Percentiles rank a stretch among this genome's conserved stretches.
phyloP scores from a whole-genome alignment of 2,329 filamentous ascomycete species.

The Seiridium unicorne region DNA sequence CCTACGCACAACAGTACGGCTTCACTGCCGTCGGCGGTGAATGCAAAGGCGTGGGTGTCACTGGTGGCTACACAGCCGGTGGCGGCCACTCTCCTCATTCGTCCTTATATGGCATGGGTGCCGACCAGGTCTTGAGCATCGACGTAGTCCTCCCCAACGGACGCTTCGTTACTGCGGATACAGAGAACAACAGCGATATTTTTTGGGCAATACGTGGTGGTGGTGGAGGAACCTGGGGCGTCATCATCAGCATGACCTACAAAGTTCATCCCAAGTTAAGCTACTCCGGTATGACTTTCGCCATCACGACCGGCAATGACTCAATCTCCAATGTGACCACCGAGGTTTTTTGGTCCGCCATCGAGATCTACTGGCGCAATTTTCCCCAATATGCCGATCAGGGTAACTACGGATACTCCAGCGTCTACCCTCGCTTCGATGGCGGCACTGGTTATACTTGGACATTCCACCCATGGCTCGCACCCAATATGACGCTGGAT shows the following conservation, averaged over 20 bases:
- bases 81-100: constrained; percentile 51
- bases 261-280: too few relatives aligned
- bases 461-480: too few relatives aligned
- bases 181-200: constrained; percentile 41
- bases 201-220: constrained; percentile 50
- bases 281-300: too few relatives aligned
- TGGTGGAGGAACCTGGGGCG: constrained; percentile 39
- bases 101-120: constrained; percentile 42
- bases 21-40: constrained; percentile 50
- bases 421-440: too few relatives aligned
- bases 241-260: constrained; percentile 23
- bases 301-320: too few relatives aligned
- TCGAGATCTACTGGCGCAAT: too few relatives aligned
- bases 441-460: too few relatives aligned
- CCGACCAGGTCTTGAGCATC: constrained; percentile 45
- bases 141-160: constrained; percentile 46
- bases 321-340: too few relatives aligned
- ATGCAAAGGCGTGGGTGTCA: constrained; percentile 37
- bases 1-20: constrained; percentile 40
- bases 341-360: too few relatives aligned
- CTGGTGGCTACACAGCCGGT: constrained; percentile 40
- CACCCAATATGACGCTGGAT: too few relatives aligned
- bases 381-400: too few relatives aligned
- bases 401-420: too few relatives aligned
- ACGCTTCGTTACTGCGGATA: constrained; percentile 35